Evolutionary conservation across 1,284 basidiomycete genomes (phyloP).

Genomic region (Mycocalia duriaeana): DNA sequence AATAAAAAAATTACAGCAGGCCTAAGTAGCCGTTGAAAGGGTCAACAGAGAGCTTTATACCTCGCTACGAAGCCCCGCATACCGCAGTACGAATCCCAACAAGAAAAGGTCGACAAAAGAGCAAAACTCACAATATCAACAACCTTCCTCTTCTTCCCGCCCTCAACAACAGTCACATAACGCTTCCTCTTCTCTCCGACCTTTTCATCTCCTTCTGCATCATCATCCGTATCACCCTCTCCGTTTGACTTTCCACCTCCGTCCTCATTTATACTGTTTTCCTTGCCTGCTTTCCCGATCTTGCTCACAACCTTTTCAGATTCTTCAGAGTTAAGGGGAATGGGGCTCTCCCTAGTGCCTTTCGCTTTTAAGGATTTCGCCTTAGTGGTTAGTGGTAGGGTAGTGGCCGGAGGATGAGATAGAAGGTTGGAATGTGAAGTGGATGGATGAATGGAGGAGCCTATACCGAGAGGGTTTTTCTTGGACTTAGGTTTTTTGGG

Average conservation of each 20-base stretch:
- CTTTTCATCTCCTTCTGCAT: constrained; percentile 24
- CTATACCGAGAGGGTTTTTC: constrained; percentile 29
- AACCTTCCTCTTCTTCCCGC: constrained; percentile 64
- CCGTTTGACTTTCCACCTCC: no score
- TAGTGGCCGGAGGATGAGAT: constrained; percentile 12
- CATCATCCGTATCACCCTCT: constrained; percentile 22
- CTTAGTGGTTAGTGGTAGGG: constrained; percentile 10
- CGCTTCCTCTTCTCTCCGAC: constrained; percentile 46
- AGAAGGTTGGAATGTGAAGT: background rate
- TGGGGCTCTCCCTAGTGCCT: constrained; percentile 52
- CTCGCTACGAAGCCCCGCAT: constrained; percentile 8
- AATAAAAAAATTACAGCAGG: no score
- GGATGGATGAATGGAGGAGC: background rate
- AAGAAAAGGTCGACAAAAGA: background rate
- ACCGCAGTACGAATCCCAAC: background rate
- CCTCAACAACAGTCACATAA: constrained; percentile 42
- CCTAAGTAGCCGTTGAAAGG: no score
- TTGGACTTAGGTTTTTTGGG: constrained; percentile 69
- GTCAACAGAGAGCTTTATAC: no score
- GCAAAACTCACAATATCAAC: constrained; percentile 54
- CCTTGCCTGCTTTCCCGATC: no score
- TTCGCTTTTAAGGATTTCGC: constrained; percentile 12
- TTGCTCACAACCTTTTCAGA: constrained; percentile 22
- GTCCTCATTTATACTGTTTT: no score
- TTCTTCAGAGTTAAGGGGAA: constrained; percentile 22